These are phyloP conservation scores for Strobilomyces dryophilus DNA, from an alignment of 768 basidiomycete species.

Conservation along the genomic window DNA sequence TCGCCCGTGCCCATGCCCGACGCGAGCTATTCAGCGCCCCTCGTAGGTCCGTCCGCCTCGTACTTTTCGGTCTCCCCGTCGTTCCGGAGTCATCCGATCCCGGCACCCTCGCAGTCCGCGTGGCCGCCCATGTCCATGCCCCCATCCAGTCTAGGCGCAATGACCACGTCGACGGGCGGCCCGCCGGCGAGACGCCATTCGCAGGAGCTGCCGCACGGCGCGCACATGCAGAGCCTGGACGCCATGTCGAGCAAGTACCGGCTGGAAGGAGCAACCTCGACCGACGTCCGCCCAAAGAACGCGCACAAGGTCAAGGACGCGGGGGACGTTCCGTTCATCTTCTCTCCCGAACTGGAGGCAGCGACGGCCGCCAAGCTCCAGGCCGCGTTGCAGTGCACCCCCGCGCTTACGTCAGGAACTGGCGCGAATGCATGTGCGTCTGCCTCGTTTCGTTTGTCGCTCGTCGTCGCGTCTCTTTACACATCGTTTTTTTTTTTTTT, in stretches of 20 bases:
- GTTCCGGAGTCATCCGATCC: slow-evolving; percentile 11
- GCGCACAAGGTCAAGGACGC: slow-evolving; percentile 26
- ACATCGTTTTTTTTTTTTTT: not conserved
- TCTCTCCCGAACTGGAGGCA: slow-evolving; percentile 29
- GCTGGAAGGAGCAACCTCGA: slow-evolving; percentile 12
- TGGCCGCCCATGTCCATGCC: slow-evolving; percentile 14
- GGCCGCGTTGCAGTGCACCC: slow-evolving; percentile 20
- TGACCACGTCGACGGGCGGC: slow-evolving; percentile 5
- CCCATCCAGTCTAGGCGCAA: not conserved
- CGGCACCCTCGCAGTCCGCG: slow-evolving; percentile 14
- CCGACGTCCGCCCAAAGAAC: slow-evolving; percentile 16
- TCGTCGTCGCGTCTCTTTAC: slow-evolving; percentile 17
- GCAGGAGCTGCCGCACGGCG: slow-evolving; percentile 18
- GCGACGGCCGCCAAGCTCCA: slow-evolving; percentile 27
- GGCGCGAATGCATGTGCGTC: not conserved
- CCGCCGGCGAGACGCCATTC: slow-evolving; percentile 15
- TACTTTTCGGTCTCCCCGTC: slow-evolving; percentile 14
- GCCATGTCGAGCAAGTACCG: slow-evolving; percentile 26
- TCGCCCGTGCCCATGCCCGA: slow-evolving; percentile 14
- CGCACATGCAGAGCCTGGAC: slow-evolving; percentile 18
- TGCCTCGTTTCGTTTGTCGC: too few relatives aligned
- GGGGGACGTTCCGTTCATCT: slow-evolving; percentile 30
- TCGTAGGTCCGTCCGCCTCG: slow-evolving; percentile 12
- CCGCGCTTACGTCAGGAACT: slow-evolving; percentile 21
- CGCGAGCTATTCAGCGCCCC: slow-evolving; percentile 7